Evolutionary conservation across 768 basidiomycete genomes (phyloP).

Genomic region (Piloderma croceum): DNA sequence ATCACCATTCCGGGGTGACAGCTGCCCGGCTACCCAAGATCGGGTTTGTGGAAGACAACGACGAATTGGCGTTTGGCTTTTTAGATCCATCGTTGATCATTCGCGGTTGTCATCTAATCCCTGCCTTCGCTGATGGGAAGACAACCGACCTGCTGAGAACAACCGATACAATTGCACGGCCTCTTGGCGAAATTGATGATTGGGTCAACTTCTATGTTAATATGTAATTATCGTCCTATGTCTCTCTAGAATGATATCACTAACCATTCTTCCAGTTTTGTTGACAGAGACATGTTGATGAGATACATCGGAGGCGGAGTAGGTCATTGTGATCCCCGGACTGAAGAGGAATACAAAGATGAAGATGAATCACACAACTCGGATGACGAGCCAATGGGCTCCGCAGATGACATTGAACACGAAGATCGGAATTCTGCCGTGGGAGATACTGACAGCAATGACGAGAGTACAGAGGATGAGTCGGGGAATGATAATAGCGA

Average conservation of each 20-base stretch:
- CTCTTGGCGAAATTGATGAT: conserved; percentile 8
- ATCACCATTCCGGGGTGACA: conserved; percentile 11
- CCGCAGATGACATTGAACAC: no score
- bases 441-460: no score
- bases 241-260: not conserved
- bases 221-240: conserved; percentile 14
- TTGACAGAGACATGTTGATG: conserved; percentile 9
- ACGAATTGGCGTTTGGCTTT: conserved; percentile 30
- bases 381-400: no score
- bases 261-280: conserved; percentile 7
- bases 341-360: no score
- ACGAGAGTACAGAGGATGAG: no score
- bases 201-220: conserved; percentile 22
- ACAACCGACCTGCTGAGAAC: conserved; percentile 3
- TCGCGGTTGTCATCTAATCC: conserved; percentile 26
- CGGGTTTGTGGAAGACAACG: conserved; percentile 23
- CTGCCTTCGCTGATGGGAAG: conserved; percentile 20
- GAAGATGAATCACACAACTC: no score
- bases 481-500: no score
- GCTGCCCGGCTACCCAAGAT: conserved; percentile 22
- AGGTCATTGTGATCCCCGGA: not conserved
- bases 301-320: not conserved
- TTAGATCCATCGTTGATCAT: conserved; percentile 25
- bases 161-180: not conserved
- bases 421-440: no score